Evolutionary conservation across 495 filamentous ascomycete genomes (phyloP).

Genomic region (Tuber aestivum): DNA sequence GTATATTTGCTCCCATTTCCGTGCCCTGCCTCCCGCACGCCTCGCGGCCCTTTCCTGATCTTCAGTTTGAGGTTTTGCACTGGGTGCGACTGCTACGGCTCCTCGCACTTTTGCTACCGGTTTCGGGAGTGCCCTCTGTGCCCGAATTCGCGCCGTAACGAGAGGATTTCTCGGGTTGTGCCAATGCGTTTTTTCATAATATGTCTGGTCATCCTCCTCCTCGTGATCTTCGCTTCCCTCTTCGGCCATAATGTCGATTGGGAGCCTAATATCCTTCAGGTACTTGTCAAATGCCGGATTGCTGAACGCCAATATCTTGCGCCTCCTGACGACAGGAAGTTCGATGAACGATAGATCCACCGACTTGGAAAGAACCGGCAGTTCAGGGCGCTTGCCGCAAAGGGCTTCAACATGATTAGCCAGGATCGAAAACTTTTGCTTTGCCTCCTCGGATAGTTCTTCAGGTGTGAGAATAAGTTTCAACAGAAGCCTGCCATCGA

Average conservation of each 20-base stretch:
- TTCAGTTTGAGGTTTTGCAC: constrained; percentile 18
- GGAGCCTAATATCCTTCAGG: constrained; percentile 42
- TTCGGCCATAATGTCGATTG: constrained; percentile 10
- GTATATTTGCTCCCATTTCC: constrained; percentile 52
- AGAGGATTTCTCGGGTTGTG: constrained; percentile 56
- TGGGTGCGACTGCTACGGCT: background rate
- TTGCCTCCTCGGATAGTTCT: constrained; percentile 16
- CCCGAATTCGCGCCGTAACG: constrained; percentile 11
- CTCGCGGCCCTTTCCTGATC: constrained; percentile 19
- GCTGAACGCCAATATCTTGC: constrained; percentile 50
- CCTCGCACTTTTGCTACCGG: constrained; percentile 21
- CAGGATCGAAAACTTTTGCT: constrained; percentile 15
- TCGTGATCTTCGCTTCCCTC: constrained; percentile 11
- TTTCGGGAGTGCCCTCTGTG: constrained; percentile 19
- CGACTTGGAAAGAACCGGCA: background rate
- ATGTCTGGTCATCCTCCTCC: constrained; percentile 37
- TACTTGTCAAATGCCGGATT: constrained; percentile 57
- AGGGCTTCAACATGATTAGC: background rate
- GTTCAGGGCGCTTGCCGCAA: background rate
- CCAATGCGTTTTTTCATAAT: constrained; percentile 62
- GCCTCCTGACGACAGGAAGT: background rate
- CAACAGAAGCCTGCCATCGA: constrained; percentile 28
- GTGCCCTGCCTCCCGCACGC: constrained; percentile 15
- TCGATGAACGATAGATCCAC: background rate
- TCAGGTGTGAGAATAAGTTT: constrained; percentile 19